Percentiles rank a stretch among this genome's conserved stretches.
Evolutionary conservation across 2,329 filamentous ascomycete genomes (phyloP).

Genomic region (Waltergamsia citrina): DNA sequence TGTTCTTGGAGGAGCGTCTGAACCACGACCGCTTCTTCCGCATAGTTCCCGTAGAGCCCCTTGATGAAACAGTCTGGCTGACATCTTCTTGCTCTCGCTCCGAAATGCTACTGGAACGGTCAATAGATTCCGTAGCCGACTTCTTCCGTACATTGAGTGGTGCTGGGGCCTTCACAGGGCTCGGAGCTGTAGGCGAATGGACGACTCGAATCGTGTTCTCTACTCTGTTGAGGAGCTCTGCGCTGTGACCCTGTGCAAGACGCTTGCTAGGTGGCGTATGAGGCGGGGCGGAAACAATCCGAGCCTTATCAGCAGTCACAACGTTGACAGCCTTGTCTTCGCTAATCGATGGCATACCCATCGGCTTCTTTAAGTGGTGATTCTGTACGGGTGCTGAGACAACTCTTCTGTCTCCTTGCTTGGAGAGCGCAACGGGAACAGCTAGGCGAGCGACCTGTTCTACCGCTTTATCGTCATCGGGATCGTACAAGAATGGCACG

Average conservation of each 20-base stretch:
- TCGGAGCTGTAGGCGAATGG: slow-evolving; percentile 32
- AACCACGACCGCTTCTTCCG: slow-evolving; percentile 45
- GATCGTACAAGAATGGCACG: slow-evolving; percentile 7
- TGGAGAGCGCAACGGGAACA: slow-evolving; percentile 19
- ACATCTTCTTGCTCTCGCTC: slow-evolving; percentile 8
- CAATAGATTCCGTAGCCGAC: slow-evolving; percentile 11
- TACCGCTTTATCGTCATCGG: slow-evolving; percentile 9
- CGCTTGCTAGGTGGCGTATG: slow-evolving; percentile 18
- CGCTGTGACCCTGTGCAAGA: slow-evolving; percentile 21
- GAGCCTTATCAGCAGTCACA: slow-evolving; percentile 22
- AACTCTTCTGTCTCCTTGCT: slow-evolving; percentile 31
- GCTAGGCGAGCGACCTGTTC: slow-evolving; percentile 17
- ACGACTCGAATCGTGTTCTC: slow-evolving; percentile 47
- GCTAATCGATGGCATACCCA: slow-evolving; percentile 38
- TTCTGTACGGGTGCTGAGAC: slow-evolving; percentile 42
- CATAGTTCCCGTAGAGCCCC: slow-evolving; percentile 11
- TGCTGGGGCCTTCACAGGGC: slow-evolving; percentile 21
- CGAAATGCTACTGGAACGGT: slow-evolving; percentile 1
- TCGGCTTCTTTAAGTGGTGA: slow-evolving; percentile 24
- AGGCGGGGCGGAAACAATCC: slow-evolving; percentile 37
- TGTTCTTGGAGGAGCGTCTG: slow-evolving; percentile 32
- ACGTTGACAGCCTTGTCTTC: slow-evolving; percentile 23
- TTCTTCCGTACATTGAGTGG: slow-evolving; percentile 34
- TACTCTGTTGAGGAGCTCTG: slow-evolving; percentile 34
- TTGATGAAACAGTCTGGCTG: slow-evolving; percentile 7